Evolutionary conservation across 192 early-diverging fungal genomes (phyloP).

Genomic region (Phycomyces blakesleeanus): DNA sequence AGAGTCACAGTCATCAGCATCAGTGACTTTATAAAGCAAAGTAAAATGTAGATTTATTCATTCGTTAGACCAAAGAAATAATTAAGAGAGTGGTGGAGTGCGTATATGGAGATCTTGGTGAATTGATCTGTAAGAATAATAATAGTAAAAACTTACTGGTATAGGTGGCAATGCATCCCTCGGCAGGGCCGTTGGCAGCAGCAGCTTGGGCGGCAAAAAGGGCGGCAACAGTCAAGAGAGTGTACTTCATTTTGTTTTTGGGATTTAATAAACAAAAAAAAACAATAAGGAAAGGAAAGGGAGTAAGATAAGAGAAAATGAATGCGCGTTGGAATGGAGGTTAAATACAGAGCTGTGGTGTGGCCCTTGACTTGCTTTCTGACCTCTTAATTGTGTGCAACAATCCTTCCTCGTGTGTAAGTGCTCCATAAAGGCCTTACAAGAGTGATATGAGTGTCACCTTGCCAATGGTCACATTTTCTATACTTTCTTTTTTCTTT

Average conservation of each 20-base stretch:
- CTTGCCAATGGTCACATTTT: too few relatives aligned
- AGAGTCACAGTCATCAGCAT: slow-evolving; percentile 1
- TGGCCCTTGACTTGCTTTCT: too few relatives aligned
- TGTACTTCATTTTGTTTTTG: not conserved
- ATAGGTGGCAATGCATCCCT: not conserved
- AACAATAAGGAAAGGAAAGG: not conserved
- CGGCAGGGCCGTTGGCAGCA: not conserved
- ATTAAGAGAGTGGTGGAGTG: too few relatives aligned
- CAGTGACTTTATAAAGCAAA: not conserved
- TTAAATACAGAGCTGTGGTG: too few relatives aligned
- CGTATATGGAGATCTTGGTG: too few relatives aligned
- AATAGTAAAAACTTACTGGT: not conserved
- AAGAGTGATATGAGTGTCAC: too few relatives aligned
- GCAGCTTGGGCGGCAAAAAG: not conserved
- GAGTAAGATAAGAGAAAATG: not conserved
- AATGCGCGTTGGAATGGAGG: not conserved
- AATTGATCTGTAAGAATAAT: too few relatives aligned
- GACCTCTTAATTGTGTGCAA: too few relatives aligned
- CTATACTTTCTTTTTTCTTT: too few relatives aligned
- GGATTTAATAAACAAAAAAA: not conserved
- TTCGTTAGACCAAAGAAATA: too few relatives aligned
- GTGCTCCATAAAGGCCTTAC: too few relatives aligned
- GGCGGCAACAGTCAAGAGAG: not conserved
- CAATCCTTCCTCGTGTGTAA: too few relatives aligned
- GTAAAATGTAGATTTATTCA: not conserved